These are phyloP conservation scores for Russula foetens DNA, from an alignment of 768 basidiomycete genomes.

Conservation along the genomic window DNA sequence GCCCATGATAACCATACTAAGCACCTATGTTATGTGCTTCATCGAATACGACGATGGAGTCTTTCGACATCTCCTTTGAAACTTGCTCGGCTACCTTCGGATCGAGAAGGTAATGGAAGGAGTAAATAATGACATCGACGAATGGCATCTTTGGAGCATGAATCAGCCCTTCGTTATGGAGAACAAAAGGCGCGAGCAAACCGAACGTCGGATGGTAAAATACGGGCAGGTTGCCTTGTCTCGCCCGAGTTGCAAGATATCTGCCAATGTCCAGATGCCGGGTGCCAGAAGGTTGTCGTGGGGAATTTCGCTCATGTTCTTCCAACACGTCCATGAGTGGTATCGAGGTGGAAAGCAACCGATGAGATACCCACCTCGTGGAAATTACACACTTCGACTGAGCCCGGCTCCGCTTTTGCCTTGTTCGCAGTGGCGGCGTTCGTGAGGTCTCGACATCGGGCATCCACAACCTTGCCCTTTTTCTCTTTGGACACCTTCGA, in stretches of 20 bases:
- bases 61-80: conserved; percentile 94
- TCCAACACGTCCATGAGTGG: conserved; percentile 1
- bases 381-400: conserved; percentile 86
- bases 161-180: neutral
- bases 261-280: conserved; percentile 92
- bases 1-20: conserved; percentile 16
- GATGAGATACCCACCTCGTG: conserved; percentile 67
- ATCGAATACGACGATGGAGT: conserved; percentile 98
- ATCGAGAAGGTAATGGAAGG: conserved; percentile 97
- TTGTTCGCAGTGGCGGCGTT: conserved; percentile 77
- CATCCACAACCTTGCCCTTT: conserved; percentile 96
- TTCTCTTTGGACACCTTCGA: conserved; percentile 90
- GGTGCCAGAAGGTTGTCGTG: conserved; percentile 73
- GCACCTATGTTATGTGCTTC: conserved; percentile 98
- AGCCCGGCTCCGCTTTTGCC: conserved; percentile 78
- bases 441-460: conserved; percentile 92
- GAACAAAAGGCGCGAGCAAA: conserved; percentile 28
- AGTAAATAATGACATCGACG: conserved; percentile 95
- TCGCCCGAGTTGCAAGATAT: conserved; percentile 81
- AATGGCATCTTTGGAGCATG: conserved; percentile 76
- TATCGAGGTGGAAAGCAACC: neutral
- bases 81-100: conserved; percentile 99
- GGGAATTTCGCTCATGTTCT: conserved; percentile 82
- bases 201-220: conserved; percentile 94
- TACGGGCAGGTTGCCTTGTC: conserved; percentile 89